These are phyloP conservation scores for Trypanosoma brucei DNA, from an alignment of 208 protist genomes.

Conservation along the genomic window DNA sequence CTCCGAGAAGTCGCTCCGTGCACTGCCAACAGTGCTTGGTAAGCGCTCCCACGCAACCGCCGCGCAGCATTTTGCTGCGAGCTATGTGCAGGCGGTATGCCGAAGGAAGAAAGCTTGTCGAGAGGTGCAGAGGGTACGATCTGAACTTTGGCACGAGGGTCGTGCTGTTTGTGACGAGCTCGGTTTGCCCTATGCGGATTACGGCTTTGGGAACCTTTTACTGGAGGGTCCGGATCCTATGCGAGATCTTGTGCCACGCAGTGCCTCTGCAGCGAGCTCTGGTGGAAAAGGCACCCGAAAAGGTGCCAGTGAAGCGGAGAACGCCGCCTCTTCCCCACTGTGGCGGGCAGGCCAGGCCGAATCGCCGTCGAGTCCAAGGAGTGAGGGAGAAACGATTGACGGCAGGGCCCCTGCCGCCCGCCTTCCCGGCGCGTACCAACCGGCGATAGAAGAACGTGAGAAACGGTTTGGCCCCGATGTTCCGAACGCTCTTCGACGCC, in stretches of 20 bases:
- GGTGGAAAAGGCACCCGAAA: conserved; percentile 13
- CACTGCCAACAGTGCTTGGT: conserved; percentile 25
- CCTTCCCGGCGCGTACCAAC: conserved; percentile 68
- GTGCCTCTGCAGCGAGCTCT: conserved; percentile 34
- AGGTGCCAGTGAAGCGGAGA: not conserved
- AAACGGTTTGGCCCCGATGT: conserved; percentile 78
- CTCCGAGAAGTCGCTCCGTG: conserved; percentile 53
- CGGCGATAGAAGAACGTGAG: conserved; percentile 55
- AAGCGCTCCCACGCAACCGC: conserved; percentile 34
- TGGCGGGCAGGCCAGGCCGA: not conserved
- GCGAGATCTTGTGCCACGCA: conserved; percentile 42
- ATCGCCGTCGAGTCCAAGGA: not conserved
- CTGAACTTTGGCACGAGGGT: conserved; percentile 54
- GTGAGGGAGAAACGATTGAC: not conserved
- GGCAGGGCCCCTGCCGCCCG: conserved; percentile 8
- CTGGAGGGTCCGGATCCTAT: conserved; percentile 55
- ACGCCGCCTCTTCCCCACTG: not conserved
- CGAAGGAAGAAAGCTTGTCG: conserved; percentile 66
- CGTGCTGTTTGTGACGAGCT: conserved; percentile 53
- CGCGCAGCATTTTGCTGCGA: conserved; percentile 77
- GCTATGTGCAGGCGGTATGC: conserved; percentile 82
- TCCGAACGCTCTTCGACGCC: conserved; percentile 62
- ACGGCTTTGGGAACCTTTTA: conserved; percentile 54
- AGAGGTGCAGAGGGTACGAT: conserved; percentile 37
- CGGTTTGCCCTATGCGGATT: conserved; percentile 48